Evolutionary conservation across 176 grass and related monocot genomes (phyloP), one percentile per base, ranked within the genome.

Genomic region (Oryza officinalis): DNA sequence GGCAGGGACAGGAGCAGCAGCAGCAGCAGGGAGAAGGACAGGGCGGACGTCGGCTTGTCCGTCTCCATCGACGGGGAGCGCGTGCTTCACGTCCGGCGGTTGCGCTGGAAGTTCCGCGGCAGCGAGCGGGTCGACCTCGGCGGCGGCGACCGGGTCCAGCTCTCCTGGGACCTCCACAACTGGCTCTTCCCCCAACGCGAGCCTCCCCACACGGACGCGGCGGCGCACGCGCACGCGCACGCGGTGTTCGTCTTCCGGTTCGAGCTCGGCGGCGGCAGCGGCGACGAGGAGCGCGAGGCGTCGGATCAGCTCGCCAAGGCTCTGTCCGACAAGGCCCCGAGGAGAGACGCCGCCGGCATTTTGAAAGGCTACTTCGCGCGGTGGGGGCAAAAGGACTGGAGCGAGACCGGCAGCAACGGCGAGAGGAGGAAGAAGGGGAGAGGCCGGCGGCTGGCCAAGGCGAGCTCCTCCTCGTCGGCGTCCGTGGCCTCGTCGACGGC

Each of bases 101-200:
- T 94, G 31, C 89, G 92, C 60, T 97, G 94, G 94, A 97, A 94
- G 82, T 97, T 97, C 80, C 82, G 94, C n/a, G 94, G 94, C 73
- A 94, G 87, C 52, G 91, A 97, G 45, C 86, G 61, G 20, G 67
- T 94, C 32, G 85, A 89, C 74, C 68, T 94, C 14, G 91, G 90
- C 4, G 89, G 78, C 33, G 72, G 77, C 45, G 79, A 84, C 22
- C 80, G 61, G 40, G 84, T 97, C 72, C 89, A 82, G 81, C 41
- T 97, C 84, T 93, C 94, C 1, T 96, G 94, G 94, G 88, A 96
- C 87, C 89, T 96, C 67, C 88, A 96, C 83, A 92, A 93, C 75
- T 96, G 94, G 94, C 75, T 96, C 50, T 96, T 96, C 81, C 83
- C 75, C 5, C 50, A 67, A 32, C 84, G 84, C 52, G 77, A 75